These are phyloP conservation scores for Cyanidioschyzon merolae DNA, from an alignment of 23 red algal genomes.

Conservation along the genomic window DNA sequence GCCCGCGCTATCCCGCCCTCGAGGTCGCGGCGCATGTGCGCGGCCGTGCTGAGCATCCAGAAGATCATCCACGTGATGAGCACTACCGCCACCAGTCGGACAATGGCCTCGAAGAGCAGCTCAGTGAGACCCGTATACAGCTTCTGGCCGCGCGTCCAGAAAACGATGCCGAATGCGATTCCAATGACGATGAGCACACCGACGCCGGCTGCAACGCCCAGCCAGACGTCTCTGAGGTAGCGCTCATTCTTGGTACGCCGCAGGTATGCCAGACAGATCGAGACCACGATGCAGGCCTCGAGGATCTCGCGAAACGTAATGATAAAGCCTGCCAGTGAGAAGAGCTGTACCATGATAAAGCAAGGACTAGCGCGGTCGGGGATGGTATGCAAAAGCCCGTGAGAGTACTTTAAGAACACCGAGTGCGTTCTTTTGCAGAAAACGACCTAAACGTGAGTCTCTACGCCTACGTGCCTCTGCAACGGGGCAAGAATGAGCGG, in stretches of 20 bases:
- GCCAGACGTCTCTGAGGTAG: slow-evolving; percentile 49
- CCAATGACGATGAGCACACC: slow-evolving; percentile 29
- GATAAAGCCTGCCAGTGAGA: slow-evolving; percentile 74
- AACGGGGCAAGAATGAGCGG: background rate
- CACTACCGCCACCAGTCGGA: slow-evolving; percentile 43
- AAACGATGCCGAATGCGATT: slow-evolving; percentile 42
- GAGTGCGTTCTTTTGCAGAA: too few relatives aligned
- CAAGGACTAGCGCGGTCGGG: background rate
- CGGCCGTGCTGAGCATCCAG: slow-evolving; percentile 70
- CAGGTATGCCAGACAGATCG: slow-evolving; percentile 65
- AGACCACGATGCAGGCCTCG: slow-evolving; percentile 71
- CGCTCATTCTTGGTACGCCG: slow-evolving; percentile 43
- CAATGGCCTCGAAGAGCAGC: slow-evolving; percentile 60
- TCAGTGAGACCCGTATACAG: slow-evolving; percentile 34
- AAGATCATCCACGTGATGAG: slow-evolving; percentile 81
- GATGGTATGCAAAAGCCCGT: background rate
- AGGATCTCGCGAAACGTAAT: slow-evolving; percentile 69
- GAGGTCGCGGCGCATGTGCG: slow-evolving; percentile 44
- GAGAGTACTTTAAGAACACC: background rate
- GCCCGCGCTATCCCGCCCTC: slow-evolving; percentile 36
- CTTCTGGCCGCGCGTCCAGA: slow-evolving; percentile 32
- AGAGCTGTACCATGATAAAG: slow-evolving; percentile 18
- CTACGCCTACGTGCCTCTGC: too few relatives aligned
- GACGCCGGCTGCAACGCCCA: slow-evolving; percentile 43
- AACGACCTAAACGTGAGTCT: too few relatives aligned